A percentile compares a stretch with the other conserved stretches of the same genome.
These are phyloP conservation scores for Podila epicladia DNA, from an alignment of 192 early-diverging fungal species.

Conservation along the genomic window DNA sequence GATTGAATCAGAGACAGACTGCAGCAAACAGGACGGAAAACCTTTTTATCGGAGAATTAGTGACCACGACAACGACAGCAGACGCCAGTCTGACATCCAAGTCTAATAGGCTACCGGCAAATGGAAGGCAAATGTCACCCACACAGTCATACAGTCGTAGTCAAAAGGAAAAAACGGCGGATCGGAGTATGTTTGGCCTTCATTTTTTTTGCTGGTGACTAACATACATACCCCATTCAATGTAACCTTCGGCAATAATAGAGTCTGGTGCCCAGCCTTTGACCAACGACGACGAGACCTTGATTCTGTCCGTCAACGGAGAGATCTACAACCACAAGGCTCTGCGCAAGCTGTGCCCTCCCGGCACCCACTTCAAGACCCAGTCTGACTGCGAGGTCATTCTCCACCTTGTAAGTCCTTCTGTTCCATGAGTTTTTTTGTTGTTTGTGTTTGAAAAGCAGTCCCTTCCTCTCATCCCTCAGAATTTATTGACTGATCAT, in stretches of 20 bases:
- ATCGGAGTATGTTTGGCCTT: no score
- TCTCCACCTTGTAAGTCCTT: constrained; percentile 79
- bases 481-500: background rate
- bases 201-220: no score
- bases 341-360: constrained; percentile 80
- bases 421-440: background rate
- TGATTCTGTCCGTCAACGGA: constrained; percentile 95
- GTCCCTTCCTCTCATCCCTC: background rate
- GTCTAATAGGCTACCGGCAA: no score
- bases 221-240: background rate
- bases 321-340: constrained; percentile 99
- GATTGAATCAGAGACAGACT: no score
- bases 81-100: no score
- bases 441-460: background rate
- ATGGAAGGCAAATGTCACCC: no score
- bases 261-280: constrained; percentile 97
- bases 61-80: no score
- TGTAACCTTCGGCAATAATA: constrained; percentile 16
- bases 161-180: no score
- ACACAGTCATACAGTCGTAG: no score
- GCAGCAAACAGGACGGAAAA: no score
- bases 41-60: no score
- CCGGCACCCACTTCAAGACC: constrained; percentile 85
- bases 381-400: constrained; percentile 99
- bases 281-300: constrained; percentile 87